A percentile compares a stretch with the other conserved stretches of the same genome.
phyloP scores from a whole-genome alignment of 768 basidiomycete species.

The Chalciporus chontae region DNA sequence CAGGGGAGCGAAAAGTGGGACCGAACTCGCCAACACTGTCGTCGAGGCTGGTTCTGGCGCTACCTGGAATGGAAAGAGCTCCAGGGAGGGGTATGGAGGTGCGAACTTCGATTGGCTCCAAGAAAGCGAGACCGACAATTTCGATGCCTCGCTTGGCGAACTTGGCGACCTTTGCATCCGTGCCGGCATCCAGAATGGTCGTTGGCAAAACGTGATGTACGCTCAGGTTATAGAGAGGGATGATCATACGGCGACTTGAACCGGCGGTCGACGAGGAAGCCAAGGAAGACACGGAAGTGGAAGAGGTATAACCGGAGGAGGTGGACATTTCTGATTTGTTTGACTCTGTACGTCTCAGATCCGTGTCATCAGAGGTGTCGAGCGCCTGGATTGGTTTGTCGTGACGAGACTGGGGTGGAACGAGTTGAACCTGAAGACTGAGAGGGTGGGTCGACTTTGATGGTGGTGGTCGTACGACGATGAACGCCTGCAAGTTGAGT shows the following conservation, averaged over 20 bases:
- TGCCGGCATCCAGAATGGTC: constrained; percentile 82
- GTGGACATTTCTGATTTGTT: constrained; percentile 49
- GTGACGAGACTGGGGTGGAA: constrained; percentile 52
- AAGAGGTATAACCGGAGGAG: constrained; percentile 50
- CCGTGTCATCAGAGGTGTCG: constrained; percentile 37
- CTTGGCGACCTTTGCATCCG: constrained; percentile 80
- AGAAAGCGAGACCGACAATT: constrained; percentile 68
- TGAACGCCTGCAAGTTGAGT: constrained; percentile 62
- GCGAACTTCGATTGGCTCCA: constrained; percentile 82
- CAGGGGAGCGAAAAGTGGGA: constrained; percentile 1
- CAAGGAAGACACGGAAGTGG: constrained; percentile 37
- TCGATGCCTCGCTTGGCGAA: constrained; percentile 74
- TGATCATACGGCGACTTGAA: constrained; percentile 65
- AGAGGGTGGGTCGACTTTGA: constrained; percentile 81
- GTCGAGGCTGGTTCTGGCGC: constrained; percentile 31
- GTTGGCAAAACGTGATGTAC: constrained; percentile 88
- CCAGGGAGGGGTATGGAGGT: constrained; percentile 13
- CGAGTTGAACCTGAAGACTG: constrained; percentile 89
- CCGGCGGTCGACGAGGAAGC: constrained; percentile 42
- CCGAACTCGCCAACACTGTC: constrained; percentile 21
- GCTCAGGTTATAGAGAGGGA: constrained; percentile 83
- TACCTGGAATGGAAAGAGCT: constrained; percentile 10
- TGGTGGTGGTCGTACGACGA: constrained; percentile 88
- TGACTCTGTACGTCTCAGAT: constrained; percentile 33
- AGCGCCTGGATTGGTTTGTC: constrained; percentile 43